Evolutionary conservation across 2,329 filamentous ascomycete species (phyloP), one percentile per base, ranked within the genome.

Genomic region (Verticillium zaregamsianum): DNA sequence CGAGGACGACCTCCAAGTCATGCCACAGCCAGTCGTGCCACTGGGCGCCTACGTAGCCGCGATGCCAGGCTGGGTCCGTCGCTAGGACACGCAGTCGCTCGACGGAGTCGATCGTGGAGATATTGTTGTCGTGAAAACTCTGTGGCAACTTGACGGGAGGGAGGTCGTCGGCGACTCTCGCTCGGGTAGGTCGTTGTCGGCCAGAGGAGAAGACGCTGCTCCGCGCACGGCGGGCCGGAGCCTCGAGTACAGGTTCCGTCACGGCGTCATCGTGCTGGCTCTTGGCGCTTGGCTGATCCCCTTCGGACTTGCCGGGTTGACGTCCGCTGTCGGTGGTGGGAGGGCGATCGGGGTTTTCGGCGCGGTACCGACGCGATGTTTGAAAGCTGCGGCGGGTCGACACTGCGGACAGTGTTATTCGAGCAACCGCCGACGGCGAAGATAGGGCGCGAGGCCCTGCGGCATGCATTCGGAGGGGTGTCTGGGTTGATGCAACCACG

Each of bases 71-170:
- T 6, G 58, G 59, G 31, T 66, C 65, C n/a, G 62, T 62, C 3
- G 63, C 64, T 20, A 68, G 66, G 64, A 63, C 66, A 61, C 64
- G 49, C 59, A 57, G 55, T 37, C 63, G 60, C 62, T 66, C 55
- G 65, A 61, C 60, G 59, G 60, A 64, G 77, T 78, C 72, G 33
- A 72, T 68, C 11, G 79, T 68, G 56, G 71, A 70, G 32, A 90
- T 79, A 60, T 83, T 83, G 23, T 76, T 71, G 45, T 81, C 73
- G 59, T 86, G 72, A 64, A 90, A 90, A 72, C 79, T 82, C 61
- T 78, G 72, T 0, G 88, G 86, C 15, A 90, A 74, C 58, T 80
- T 76, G 25, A 85, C 74, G 2, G 79, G 76, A n/a, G 84, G 84
- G 12, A 86, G 66, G 55, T 77, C 76, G 31, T 76, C 73, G 37